Evolutionary conservation across 2,329 filamentous ascomycete genomes (phyloP), one percentile per base, ranked within the genome.

Genomic region (Microcera coccophila): DNA sequence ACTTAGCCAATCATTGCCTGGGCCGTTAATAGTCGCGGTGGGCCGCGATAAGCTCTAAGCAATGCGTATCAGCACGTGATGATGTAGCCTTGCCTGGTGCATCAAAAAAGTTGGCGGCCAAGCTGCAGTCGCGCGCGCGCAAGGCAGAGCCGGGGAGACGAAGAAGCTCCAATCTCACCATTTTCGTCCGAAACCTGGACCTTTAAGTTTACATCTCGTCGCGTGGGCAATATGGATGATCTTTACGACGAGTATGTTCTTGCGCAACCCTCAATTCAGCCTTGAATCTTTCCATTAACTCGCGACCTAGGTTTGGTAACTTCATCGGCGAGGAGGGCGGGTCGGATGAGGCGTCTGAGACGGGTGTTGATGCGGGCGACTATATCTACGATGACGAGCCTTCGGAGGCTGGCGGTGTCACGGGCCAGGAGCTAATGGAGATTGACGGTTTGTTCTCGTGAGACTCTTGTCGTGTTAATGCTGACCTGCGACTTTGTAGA

Each of bases 301-400:
- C 24, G 48, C 33, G 38, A 34, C 41, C 34, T 40, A 94, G 89
- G 75, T 97, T 97, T 72, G 91, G 91, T 62, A 97, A 97, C 73
- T 97, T 93, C 70, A 95, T 97, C 64, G 93, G 93, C 62, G 93
- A 96, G 69, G 88, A 88, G 60, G 85, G 72, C 55, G 78, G 83
- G 65, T 93, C 88, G 44, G 90, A 95, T 62, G 85, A 87, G 62
- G 91, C 90, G 61, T 91, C 88, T 58, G 82, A 89, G 63, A 80
- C 81, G 61, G 82, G 84, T 64, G 80, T 82, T 56, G 84, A 86
- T 65, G 81, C 82, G 45, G 80, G 79, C 62, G 84, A 87, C 59
- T 90, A 91, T 61, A 82, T 84, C 59, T 95, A 95, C 66, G 84
- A 88, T 58, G 85, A 91, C 51, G 85, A 85, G 19, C 81, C 80